A percentile compares a stretch with the other conserved stretches of the same genome.
Conservation (phyloP, 345 rosid genomes). For the Lepidium africanum region DNA sequence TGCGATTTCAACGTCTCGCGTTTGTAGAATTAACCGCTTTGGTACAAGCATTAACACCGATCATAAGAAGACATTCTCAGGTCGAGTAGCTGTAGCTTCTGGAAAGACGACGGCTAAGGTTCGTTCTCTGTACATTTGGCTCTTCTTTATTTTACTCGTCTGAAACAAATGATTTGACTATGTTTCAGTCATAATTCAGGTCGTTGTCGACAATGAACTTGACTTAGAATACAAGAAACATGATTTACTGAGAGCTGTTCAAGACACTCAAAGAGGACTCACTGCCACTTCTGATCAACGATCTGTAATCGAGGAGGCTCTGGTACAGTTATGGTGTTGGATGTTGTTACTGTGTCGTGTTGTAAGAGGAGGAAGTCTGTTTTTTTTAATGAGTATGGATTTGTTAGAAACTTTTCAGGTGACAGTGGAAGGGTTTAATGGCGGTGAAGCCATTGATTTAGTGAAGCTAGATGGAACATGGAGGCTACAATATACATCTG, state of each 20-base stretch:
- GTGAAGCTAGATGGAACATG: slow-evolving; percentile 81
- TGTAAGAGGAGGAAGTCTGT: background rate
- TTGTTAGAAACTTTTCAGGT: slow-evolving; percentile 48
- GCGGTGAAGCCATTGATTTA: slow-evolving; percentile 62
- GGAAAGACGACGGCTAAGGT: slow-evolving; percentile 28
- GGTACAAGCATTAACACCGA: slow-evolving; percentile 4
- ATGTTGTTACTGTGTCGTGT: background rate
- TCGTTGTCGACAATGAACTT: slow-evolving; percentile 32
- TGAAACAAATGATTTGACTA: background rate
- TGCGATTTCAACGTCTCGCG: slow-evolving; percentile 14
- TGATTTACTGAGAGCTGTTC: slow-evolving; percentile 55
- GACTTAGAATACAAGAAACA: slow-evolving; percentile 54
- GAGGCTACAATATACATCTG: slow-evolving; percentile 93
- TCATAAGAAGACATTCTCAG: slow-evolving; percentile 28
- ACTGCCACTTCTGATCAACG: slow-evolving; percentile 65
- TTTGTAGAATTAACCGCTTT: slow-evolving; percentile 22
- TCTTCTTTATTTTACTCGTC: background rate
- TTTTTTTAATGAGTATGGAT: slow-evolving; percentile 1
- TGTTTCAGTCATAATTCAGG: slow-evolving; percentile 31
- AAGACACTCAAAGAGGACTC: slow-evolving; percentile 71
- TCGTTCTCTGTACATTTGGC: slow-evolving; percentile 14
- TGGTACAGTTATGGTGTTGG: slow-evolving; percentile 36
- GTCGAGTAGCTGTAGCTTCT: slow-evolving; percentile 40
- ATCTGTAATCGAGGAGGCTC: slow-evolving; percentile 68
- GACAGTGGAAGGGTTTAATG: slow-evolving; percentile 53